Evolutionary conservation across 2,329 filamentous ascomycete genomes (phyloP).

Genomic region (Botrytis porri): DNA sequence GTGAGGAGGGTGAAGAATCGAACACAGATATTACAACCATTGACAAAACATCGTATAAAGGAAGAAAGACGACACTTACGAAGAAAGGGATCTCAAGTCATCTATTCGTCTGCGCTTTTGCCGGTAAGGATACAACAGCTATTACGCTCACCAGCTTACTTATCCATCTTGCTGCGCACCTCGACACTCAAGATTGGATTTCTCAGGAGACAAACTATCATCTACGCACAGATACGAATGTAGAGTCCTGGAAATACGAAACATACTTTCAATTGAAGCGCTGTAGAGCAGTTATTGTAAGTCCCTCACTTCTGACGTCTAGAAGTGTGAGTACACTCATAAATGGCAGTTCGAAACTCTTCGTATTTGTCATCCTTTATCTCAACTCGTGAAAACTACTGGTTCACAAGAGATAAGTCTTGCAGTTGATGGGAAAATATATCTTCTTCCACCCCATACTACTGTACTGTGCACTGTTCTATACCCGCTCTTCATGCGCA

Average conservation of each 20-base stretch:
- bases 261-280: background rate
- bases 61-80: slow-evolving; percentile 5
- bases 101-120: slow-evolving; percentile 11
- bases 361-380: slow-evolving; percentile 4
- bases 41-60: background rate
- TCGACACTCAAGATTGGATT: background rate
- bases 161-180: background rate
- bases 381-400: slow-evolving; percentile 6
- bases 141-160: background rate
- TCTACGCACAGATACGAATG: background rate
- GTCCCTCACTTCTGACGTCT: background rate
- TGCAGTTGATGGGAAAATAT: background rate
- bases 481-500: slow-evolving; percentile 4
- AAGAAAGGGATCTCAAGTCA: slow-evolving; percentile 7
- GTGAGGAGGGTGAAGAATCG: background rate
- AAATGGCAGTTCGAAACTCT: background rate
- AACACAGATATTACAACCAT: background rate
- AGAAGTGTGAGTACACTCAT: background rate
- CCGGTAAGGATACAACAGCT: background rate
- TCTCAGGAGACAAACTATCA: slow-evolving; percentile 6
- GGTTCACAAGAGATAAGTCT: background rate
- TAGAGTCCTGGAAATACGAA: background rate
- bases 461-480: background rate
- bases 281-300: background rate
- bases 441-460: background rate